Evolutionary conservation across 2,329 filamentous ascomycete genomes (phyloP).

Genomic region (Claviceps pusilla): DNA sequence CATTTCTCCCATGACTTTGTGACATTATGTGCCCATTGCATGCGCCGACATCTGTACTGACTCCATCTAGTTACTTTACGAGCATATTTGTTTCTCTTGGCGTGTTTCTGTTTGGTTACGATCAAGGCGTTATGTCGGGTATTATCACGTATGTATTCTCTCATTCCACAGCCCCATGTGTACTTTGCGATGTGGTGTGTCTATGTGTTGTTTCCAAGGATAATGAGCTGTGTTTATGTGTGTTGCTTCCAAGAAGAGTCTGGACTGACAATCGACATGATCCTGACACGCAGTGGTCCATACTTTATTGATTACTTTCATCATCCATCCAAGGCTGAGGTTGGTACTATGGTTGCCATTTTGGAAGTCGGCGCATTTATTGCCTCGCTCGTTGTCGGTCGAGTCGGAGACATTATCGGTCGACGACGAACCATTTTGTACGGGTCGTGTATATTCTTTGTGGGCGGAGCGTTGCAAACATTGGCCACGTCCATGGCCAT

Average conservation of each 20-base stretch:
- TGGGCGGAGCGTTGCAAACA: slow-evolving; percentile 73
- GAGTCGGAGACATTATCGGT: slow-evolving; percentile 82
- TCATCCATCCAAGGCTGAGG: slow-evolving; percentile 69
- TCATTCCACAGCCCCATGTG: background rate
- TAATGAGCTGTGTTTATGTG: background rate
- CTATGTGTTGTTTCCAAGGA: too few species aligned
- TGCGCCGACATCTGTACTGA: background rate
- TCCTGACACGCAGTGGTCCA: slow-evolving; percentile 46
- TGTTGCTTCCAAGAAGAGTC: background rate
- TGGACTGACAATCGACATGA: background rate
- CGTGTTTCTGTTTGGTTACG: slow-evolving; percentile 80
- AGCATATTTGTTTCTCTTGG: slow-evolving; percentile 80
- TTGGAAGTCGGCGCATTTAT: slow-evolving; percentile 87
- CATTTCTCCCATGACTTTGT: background rate
- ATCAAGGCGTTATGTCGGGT: slow-evolving; percentile 77
- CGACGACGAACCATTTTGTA: slow-evolving; percentile 83
- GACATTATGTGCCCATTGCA: background rate
- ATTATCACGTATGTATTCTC: slow-evolving; percentile 42
- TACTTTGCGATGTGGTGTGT: too few species aligned
- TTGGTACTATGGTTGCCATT: slow-evolving; percentile 96
- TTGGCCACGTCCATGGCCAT: slow-evolving; percentile 70
- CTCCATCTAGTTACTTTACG: slow-evolving; percentile 62
- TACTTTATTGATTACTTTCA: slow-evolving; percentile 89
- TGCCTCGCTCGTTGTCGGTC: slow-evolving; percentile 72
- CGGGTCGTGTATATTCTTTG: slow-evolving; percentile 74